Evolutionary conservation across 2,329 filamentous ascomycete species (phyloP).

Genomic region (Diplodia corticola): DNA sequence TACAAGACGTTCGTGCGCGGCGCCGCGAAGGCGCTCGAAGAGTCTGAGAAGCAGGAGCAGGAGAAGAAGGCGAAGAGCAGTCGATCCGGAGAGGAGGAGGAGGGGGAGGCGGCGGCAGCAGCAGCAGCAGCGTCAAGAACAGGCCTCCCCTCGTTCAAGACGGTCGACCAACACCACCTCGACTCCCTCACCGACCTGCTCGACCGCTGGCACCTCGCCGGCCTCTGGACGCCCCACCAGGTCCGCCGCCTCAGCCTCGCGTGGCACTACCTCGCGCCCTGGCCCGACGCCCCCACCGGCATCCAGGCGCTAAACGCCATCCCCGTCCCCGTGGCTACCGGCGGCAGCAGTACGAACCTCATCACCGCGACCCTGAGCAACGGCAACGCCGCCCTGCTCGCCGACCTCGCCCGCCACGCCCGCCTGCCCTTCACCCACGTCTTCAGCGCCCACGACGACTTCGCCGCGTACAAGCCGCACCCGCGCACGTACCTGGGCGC

Average conservation of each 20-base stretch:
- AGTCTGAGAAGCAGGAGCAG: neutral
- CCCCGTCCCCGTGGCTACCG: no score
- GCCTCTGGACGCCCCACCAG: conserved; percentile 55
- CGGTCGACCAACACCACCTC: conserved; percentile 71
- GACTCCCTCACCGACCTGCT: conserved; percentile 63
- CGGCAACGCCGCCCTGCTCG: conserved; percentile 67
- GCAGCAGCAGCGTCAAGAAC: no score
- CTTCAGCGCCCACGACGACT: conserved; percentile 69
- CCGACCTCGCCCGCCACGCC: conserved; percentile 62
- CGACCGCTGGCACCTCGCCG: conserved; percentile 54
- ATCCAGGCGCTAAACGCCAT: conserved; percentile 53
- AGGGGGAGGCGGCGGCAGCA: no score
- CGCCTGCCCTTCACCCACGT: conserved; percentile 63
- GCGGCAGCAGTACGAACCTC: conserved; percentile 36
- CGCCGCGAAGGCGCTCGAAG: conserved; percentile 44
- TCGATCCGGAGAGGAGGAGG: conserved; percentile 21
- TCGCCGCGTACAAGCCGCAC: conserved; percentile 73
- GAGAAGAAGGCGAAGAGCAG: conserved; percentile 36
- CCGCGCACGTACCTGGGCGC: conserved; percentile 69
- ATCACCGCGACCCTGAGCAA: conserved; percentile 71
- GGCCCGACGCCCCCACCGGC: conserved; percentile 64
- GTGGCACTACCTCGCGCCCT: conserved; percentile 73
- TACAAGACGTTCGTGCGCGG: conserved; percentile 62
- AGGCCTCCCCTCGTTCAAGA: conserved; percentile 54
- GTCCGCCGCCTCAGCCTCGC: conserved; percentile 52